Conservation (phyloP, 2,329 filamentous ascomycete species). For the Microascus cirrosus region DNA sequence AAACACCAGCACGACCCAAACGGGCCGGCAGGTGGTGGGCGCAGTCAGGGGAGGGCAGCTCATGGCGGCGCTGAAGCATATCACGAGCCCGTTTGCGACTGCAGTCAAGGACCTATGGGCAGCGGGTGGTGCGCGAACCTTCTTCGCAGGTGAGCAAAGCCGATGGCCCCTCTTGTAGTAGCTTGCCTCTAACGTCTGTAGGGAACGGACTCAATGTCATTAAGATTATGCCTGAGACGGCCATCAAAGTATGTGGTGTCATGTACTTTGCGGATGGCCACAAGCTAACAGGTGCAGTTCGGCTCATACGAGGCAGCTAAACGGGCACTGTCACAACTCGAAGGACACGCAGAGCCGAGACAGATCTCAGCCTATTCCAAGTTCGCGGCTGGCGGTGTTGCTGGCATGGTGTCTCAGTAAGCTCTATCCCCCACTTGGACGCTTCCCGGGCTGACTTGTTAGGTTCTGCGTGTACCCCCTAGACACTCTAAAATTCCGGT, state of each 20-base stretch:
- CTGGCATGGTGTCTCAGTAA: conserved; percentile 87
- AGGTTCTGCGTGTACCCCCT: conserved; percentile 90
- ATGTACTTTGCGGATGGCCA: not conserved
- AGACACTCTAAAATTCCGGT: conserved; percentile 66
- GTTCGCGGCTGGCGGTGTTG: conserved; percentile 81
- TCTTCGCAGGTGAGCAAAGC: conserved; percentile 70
- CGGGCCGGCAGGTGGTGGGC: conserved; percentile 42
- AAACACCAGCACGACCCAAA: conserved; percentile 47
- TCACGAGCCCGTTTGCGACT: conserved; percentile 56
- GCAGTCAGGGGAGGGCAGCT: conserved; percentile 63
- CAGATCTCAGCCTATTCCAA: conserved; percentile 75
- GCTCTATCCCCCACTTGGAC: conserved; percentile 15
- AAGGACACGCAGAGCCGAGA: conserved; percentile 76
- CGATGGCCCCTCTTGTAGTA: too few species aligned
- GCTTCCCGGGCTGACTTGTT: conserved; percentile 11
- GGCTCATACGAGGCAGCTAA: conserved; percentile 95
- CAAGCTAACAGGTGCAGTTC: conserved; percentile 37
- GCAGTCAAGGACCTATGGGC: conserved; percentile 73
- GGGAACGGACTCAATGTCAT: conserved; percentile 93
- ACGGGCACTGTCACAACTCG: conserved; percentile 70
- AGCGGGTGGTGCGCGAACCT: conserved; percentile 73
- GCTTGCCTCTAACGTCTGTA: conserved; percentile 20
- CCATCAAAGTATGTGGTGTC: conserved; percentile 55
- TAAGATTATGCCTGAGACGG: conserved; percentile 98
- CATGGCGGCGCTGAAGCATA: conserved; percentile 51